A percentile compares a stretch with the other conserved stretches of the same genome.
These are phyloP conservation scores for Plasmodium gonderi DNA, from an alignment of 169 alveolate species.

Conservation along the genomic window DNA sequence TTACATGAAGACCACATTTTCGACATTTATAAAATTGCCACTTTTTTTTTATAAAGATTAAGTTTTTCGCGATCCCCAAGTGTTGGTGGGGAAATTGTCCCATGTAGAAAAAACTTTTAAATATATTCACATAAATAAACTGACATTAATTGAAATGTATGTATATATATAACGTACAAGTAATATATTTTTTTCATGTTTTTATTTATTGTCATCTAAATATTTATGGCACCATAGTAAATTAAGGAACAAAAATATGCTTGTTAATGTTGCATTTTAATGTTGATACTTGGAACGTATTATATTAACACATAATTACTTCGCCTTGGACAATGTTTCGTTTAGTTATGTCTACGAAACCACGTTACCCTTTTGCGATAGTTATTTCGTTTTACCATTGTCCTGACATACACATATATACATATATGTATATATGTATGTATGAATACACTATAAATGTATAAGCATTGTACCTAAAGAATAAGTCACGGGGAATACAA, in stretches of 20 bases:
- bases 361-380: too few relatives aligned
- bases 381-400: too few relatives aligned
- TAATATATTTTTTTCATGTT: not conserved
- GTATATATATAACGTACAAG: not conserved
- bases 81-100: not conserved
- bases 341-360: not conserved
- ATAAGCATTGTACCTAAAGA: not conserved
- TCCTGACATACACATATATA: too few relatives aligned
- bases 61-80: not conserved
- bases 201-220: not conserved
- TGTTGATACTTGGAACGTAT: not conserved
- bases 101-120: not conserved
- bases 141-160: not conserved
- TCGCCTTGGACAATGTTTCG: not conserved
- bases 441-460: not conserved
- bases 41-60: not conserved
- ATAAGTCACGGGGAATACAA: not conserved
- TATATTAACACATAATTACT: not conserved
- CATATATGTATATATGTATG: not conserved
- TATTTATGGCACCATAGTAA: not conserved
- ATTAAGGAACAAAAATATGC: not conserved
- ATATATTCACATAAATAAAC: not conserved
- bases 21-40: not conserved
- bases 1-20: not conserved
- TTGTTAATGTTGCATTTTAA: not conserved